These are phyloP conservation scores for Apiotrichum montevideense DNA, from an alignment of 1,284 basidiomycete genomes.

Conservation along the genomic window DNA sequence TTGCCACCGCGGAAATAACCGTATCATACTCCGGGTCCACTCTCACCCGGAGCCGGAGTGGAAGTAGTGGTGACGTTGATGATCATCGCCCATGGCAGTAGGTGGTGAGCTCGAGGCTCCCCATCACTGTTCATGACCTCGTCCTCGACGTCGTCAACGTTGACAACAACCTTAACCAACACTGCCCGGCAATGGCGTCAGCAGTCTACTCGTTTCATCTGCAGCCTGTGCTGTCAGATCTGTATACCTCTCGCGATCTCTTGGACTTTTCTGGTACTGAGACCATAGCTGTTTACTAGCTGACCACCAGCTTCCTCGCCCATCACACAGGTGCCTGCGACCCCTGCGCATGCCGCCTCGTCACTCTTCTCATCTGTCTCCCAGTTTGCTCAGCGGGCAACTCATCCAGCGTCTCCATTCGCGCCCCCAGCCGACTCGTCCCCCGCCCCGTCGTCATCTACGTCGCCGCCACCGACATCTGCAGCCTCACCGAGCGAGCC, in stretches of 20 bases:
- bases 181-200: background rate
- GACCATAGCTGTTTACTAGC: background rate
- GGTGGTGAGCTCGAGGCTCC: no score
- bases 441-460: background rate
- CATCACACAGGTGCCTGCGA: background rate
- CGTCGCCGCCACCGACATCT: constrained; percentile 6
- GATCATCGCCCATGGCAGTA: background rate
- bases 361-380: constrained; percentile 35
- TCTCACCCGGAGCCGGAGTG: background rate
- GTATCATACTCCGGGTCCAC: no score
- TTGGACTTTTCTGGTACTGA: constrained; percentile 26
- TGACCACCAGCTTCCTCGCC: constrained; percentile 9
- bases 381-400: constrained; percentile 33
- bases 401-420: constrained; percentile 3
- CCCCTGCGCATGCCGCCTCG: constrained; percentile 1
- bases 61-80: constrained; percentile 8
- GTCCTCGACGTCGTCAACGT: background rate
- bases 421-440: background rate
- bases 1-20: background rate
- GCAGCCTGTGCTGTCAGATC: constrained; percentile 36
- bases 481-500: constrained; percentile 1
- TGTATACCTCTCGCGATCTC: constrained; percentile 37
- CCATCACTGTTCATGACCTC: no score
- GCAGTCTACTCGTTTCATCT: constrained; percentile 23
- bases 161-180: background rate